A percentile compares a stretch with the other conserved stretches of the same genome.
These are phyloP conservation scores for Ulota crispa DNA, from an alignment of 225 moss, liverwort and hornwort species.

Conservation along the genomic window DNA sequence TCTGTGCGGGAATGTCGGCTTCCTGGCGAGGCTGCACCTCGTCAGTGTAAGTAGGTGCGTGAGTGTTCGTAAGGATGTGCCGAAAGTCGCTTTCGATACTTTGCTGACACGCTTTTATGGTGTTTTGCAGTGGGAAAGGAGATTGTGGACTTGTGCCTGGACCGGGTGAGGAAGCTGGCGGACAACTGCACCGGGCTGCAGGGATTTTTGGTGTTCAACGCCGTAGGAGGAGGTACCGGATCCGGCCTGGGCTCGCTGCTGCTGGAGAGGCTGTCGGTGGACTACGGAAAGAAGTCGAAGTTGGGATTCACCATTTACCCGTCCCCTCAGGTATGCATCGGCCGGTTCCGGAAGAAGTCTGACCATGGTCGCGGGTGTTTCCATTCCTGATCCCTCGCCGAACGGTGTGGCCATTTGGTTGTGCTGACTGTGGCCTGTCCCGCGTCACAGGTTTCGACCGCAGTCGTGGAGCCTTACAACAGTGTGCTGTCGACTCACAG, in stretches of 20 bases:
- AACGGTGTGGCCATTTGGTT: not conserved
- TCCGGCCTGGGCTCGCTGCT: conserved; percentile 50
- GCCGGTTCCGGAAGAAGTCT: not conserved
- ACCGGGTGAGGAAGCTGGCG: conserved; percentile 62
- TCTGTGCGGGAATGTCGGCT: not conserved
- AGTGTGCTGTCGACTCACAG: conserved; percentile 59
- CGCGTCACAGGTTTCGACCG: conserved; percentile 44
- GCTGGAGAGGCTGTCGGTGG: conserved; percentile 56
- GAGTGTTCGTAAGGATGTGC: not conserved
- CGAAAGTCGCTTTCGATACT: not conserved
- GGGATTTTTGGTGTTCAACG: conserved; percentile 54
- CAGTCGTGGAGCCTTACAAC: conserved; percentile 61
- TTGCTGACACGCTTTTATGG: not conserved
- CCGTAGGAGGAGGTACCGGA: conserved; percentile 55
- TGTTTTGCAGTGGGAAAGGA: conserved; percentile 52
- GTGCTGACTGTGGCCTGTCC: not conserved
- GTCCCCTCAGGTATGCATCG: conserved; percentile 46
- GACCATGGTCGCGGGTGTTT: not conserved
- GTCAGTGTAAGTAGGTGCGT: not conserved
- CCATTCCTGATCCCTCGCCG: not conserved
- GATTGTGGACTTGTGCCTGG: conserved; percentile 61
- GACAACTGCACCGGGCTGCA: conserved; percentile 60
- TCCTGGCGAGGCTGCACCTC: not conserved
- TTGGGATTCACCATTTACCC: conserved; percentile 61
- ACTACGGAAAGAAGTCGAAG: conserved; percentile 65